Evolutionary conservation across 352 stramenopile species (phyloP), one percentile per base, ranked within the genome.

Genomic region (Globisporangium emineosum): DNA sequence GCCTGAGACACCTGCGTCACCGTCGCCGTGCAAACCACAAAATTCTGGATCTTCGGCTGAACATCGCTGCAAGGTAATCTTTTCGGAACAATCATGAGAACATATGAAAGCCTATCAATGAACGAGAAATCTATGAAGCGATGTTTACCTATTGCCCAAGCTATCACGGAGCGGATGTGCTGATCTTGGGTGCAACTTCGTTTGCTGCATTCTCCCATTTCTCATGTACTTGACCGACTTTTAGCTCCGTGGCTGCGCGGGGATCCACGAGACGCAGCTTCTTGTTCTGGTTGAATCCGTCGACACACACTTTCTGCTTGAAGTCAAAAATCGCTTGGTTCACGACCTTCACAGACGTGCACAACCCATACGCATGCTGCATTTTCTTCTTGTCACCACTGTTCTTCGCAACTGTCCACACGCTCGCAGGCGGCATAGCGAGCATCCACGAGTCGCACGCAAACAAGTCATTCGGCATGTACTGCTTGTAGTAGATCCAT

Each of bases 361-460:
- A 94, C n/a, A 94, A 54, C 15, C 82, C 83, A 42, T 91, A 94
- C 17, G 73, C 83, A 50, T 91, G 71, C 51, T 81, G 62, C 72
- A 92, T 81, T 13, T 60, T 57, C 57, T 81, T 68, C 27, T 68
- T 57, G 57, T 93, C 74, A 19, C 70, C 63, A 6, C 67, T 70
- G 32, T 70, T 60, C 67, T 90, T 86, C 15, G 81, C 81, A 25
- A 83, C 59, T 13, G 77, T 79, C 86, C 86, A 94, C 9, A 93
- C 60, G 6, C 75, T 79, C 23, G 73, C 60, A 0, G 83, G 83
- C 12, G 86, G 83, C 21, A 76, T 33, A 1, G 82, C 74, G 50
- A 94, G 66, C 27, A 93, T 64, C 83, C 83, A 94, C 60, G 85
- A 78, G 57, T 94, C 83, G 56, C 86, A 94, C 23, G 81, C 66